Percentiles rank a stretch among this genome's conserved stretches.
These are phyloP conservation scores for Gloeopeniophorella convolvens DNA, from an alignment of 768 basidiomycete species.

Conservation along the genomic window DNA sequence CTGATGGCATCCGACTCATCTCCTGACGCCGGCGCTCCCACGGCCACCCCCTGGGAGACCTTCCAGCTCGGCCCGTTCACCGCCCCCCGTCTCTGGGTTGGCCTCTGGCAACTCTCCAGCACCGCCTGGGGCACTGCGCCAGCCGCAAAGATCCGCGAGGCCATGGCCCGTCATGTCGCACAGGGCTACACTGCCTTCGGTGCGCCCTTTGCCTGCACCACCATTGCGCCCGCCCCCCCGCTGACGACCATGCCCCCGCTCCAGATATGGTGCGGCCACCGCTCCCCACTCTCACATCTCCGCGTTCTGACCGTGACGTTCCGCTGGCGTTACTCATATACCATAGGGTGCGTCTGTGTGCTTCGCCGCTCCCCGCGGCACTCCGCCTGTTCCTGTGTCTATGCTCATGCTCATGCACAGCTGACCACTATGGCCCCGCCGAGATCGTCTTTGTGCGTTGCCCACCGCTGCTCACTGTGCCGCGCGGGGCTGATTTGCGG, in stretches of 20 bases:
- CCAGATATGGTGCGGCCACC: constrained; percentile 50
- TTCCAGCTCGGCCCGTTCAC: constrained; percentile 50
- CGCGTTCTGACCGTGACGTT: background rate
- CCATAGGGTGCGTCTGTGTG: constrained; percentile 3
- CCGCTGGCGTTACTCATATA: background rate
- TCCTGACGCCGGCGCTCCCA: background rate
- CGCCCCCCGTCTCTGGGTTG: constrained; percentile 65
- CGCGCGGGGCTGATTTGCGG: background rate
- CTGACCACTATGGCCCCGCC: constrained; percentile 83
- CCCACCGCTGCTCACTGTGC: background rate
- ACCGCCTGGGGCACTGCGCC: constrained; percentile 80
- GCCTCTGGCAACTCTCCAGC: constrained; percentile 82
- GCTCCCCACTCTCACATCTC: background rate
- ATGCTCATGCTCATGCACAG: constrained; percentile 30
- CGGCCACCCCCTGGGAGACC: constrained; percentile 28
- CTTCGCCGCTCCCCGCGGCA: too few species aligned
- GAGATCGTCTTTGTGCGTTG: constrained; percentile 66
- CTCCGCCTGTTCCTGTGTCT: background rate
- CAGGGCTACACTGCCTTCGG: constrained; percentile 62
- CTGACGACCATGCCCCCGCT: too few species aligned
- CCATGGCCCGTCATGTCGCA: constrained; percentile 59
- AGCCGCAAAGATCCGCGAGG: constrained; percentile 53
- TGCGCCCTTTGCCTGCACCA: too few species aligned
- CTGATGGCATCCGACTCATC: background rate
- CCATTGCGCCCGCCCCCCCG: too few species aligned